Conservation (phyloP, 345 rosid genomes). For the Salix purpurea region DNA sequence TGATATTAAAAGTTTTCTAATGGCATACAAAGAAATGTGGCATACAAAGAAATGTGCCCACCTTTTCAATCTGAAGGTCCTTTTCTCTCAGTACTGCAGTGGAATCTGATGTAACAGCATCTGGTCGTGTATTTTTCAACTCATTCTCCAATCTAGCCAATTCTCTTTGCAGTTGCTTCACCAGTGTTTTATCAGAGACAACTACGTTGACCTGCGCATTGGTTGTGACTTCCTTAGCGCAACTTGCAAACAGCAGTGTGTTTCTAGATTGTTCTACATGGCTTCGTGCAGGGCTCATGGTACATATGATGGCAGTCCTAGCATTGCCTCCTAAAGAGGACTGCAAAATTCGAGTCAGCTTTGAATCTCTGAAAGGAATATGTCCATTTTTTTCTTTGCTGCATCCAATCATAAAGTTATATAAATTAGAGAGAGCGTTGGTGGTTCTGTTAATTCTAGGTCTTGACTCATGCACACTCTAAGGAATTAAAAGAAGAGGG, state of each 20-base stretch:
- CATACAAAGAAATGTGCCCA: constrained; percentile 17
- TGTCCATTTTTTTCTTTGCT: constrained; percentile 94
- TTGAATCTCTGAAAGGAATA: constrained; percentile 89
- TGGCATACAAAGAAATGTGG: constrained; percentile 3
- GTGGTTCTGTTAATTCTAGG: neutral
- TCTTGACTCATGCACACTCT: neutral
- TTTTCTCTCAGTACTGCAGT: constrained; percentile 54
- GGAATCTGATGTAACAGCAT: constrained; percentile 38
- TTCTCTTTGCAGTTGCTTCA: constrained; percentile 87
- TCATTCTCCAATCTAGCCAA: constrained; percentile 78
- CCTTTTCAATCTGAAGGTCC: constrained; percentile 80
- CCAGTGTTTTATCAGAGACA: constrained; percentile 80
- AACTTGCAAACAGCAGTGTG: constrained; percentile 86
- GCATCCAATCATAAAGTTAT: constrained; percentile 34
- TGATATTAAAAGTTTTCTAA: neutral
- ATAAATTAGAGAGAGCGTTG: constrained; percentile 6
- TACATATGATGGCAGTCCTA: constrained; percentile 86
- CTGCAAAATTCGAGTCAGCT: constrained; percentile 91
- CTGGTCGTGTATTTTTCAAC: constrained; percentile 45
- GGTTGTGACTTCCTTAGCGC: constrained; percentile 89
- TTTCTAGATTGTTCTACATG: constrained; percentile 96
- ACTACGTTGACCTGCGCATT: constrained; percentile 87
- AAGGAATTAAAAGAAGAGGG: neutral
- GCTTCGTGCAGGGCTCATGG: constrained; percentile 86
- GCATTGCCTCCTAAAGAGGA: constrained; percentile 90